Percentiles rank a stretch among this genome's conserved stretches.
These are phyloP conservation scores for Blumeria graminis DNA, from an alignment of 2,329 filamentous ascomycete species.

Conservation along the genomic window DNA sequence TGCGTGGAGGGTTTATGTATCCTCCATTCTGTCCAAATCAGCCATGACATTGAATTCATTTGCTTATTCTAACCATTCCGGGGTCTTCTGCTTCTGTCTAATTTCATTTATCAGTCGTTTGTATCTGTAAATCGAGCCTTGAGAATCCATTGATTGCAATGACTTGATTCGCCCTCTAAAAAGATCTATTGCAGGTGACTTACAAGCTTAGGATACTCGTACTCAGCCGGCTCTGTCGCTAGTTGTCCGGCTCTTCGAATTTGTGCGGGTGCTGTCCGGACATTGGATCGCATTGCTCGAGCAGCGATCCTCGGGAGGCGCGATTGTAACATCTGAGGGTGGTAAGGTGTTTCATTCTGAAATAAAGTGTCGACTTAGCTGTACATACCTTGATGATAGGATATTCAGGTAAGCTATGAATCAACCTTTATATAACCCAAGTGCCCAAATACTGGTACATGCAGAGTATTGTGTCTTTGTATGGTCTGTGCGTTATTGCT, in stretches of 20 bases:
- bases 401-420: no score
- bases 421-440: no score
- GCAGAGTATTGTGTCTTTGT: no score
- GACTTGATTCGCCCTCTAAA: not conserved
- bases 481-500: no score
- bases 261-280: conserved; percentile 27
- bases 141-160: not conserved
- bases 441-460: no score
- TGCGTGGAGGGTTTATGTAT: conserved; percentile 51
- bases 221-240: conserved; percentile 2
- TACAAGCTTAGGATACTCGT: conserved; percentile 13
- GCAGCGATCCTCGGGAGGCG: conserved; percentile 29
- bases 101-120: not conserved
- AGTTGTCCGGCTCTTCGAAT: conserved; percentile 19
- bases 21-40: conserved; percentile 43
- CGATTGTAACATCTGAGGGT: conserved; percentile 32
- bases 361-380: no score
- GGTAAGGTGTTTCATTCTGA: no score
- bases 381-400: no score
- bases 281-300: conserved; percentile 11
- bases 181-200: not conserved
- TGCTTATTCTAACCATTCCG: conserved; percentile 28
- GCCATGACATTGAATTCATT: not conserved
- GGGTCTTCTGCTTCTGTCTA: conserved; percentile 37
- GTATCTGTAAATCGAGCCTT: not conserved